These are phyloP conservation scores for Nothomitra cinnamomea DNA, from an alignment of 2,329 filamentous ascomycete genomes.

Conservation along the genomic window DNA sequence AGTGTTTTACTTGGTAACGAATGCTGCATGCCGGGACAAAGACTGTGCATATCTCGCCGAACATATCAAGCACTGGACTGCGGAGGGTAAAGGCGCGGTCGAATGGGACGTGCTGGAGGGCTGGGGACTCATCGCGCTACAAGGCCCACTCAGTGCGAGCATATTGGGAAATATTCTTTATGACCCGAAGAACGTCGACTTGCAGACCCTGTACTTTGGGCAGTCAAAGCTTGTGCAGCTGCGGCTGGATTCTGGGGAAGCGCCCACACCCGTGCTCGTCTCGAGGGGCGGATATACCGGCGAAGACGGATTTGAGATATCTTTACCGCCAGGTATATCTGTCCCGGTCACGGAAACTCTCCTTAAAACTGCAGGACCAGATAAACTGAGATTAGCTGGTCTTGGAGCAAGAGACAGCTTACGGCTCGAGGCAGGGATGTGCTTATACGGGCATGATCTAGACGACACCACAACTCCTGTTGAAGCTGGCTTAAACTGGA, in stretches of 20 bases:
- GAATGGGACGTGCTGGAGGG: constrained; percentile 53
- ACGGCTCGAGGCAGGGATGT: constrained; percentile 93
- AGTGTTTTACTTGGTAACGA: constrained; percentile 84
- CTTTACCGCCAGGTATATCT: constrained; percentile 52
- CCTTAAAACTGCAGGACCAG: constrained; percentile 37
- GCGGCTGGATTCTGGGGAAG: constrained; percentile 37
- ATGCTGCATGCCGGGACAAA: constrained; percentile 81
- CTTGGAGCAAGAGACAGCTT: constrained; percentile 84
- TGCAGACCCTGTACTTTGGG: constrained; percentile 68
- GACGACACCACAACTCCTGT: constrained; percentile 60
- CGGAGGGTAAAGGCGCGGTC: constrained; percentile 36
- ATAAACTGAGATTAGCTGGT: constrained; percentile 64
- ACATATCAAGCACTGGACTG: constrained; percentile 45
- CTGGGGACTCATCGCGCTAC: constrained; percentile 71
- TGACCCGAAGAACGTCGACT: constrained; percentile 31
- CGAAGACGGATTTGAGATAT: constrained; percentile 96
- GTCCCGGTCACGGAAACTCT: constrained; percentile 52
- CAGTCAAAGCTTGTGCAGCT: constrained; percentile 50
- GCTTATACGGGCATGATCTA: constrained; percentile 97
- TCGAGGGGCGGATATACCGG: constrained; percentile 90
- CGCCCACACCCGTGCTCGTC: constrained; percentile 45
- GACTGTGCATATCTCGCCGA: constrained; percentile 60
- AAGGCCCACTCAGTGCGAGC: constrained; percentile 61
- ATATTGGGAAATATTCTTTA: constrained; percentile 50
- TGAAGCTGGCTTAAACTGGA: constrained; percentile 54